Base-by-base conservation (phyloP, 495 filamentous ascomycete species). In the Hypoxylon perforatum region DNA sequence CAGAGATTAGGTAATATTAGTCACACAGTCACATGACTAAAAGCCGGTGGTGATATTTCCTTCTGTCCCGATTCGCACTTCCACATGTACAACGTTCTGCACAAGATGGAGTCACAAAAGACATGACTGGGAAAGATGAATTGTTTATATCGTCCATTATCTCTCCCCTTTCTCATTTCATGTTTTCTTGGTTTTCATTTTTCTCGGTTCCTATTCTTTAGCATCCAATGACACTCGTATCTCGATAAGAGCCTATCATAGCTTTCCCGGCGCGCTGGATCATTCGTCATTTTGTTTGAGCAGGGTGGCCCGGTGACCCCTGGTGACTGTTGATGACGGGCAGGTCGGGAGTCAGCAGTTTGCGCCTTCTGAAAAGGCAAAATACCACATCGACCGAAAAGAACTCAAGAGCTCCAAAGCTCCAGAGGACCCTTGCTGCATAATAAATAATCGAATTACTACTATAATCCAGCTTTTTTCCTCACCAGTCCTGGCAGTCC, bases 381-480 rank as follows among this genome's bases (percentile, higher is more conserved):
- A 42, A 23, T 19, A 42, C 14, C 39, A 15, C n/a, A n/a, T n/a
- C n/a, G n/a, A n/a, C 2, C 45, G 21, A 48, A 46, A 53, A 17
- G 48, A 52, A 2, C 11, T n/a, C 4, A 15, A n/a, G 15, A 38
- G n/a, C 41, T n/a, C n/a, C 44, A 33, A 17, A 19, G 38, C 28
- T 50, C 49, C 39, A 51, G 4, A 61, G 45, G 56, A 61, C 56
- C 63, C 63, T 61, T 55, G 44, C 25, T 61, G 63, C 63, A 61
- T 52, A 36, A 52, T 42, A 45, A 46, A 17, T 3, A 42, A 22
- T 11, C 35, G 35, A 17, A 23, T 22, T 22, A 38, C 17, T 41
- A 42, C n/a, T 15, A 6, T 6, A 12, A 39, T 14, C 11, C 15
- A 14, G n/a, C n/a, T 39, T 14, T 14, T 14, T 39, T 6, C 36